Evolutionary conservation across 305 asterid species (phyloP).

Genomic region (Vinca major): DNA sequence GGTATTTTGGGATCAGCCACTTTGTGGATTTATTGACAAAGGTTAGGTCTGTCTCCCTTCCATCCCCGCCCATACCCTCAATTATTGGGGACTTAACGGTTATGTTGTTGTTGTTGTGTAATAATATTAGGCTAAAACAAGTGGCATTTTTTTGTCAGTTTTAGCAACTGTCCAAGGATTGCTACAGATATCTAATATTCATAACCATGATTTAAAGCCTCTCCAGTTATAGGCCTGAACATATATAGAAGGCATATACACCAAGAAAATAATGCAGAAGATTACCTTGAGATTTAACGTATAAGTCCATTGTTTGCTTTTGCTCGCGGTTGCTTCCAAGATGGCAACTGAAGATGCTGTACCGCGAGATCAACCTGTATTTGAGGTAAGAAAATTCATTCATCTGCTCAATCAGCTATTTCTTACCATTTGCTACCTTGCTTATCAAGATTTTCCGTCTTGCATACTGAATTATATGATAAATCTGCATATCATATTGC

Average conservation of each 20-base stretch:
- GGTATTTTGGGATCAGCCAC: too few relatives aligned
- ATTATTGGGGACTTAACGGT: too few relatives aligned
- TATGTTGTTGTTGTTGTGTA: too few relatives aligned
- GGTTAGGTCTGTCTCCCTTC: too few relatives aligned
- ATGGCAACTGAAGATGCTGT: conserved; percentile 20
- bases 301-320: neutral
- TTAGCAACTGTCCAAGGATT: conserved; percentile 32
- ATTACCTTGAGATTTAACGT: neutral
- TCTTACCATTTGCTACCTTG: neutral
- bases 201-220: conserved; percentile 18
- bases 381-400: conserved; percentile 35
- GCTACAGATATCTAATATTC: conserved; percentile 28
- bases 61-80: too few relatives aligned
- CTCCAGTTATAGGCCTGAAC: conserved; percentile 22
- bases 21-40: too few relatives aligned
- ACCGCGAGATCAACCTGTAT: conserved; percentile 13
- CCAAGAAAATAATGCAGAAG: neutral
- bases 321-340: neutral
- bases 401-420: neutral
- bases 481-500: neutral
- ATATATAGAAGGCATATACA: neutral
- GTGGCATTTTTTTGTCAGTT: conserved; percentile 60
- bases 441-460: neutral
- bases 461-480: neutral
- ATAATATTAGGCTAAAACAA: conserved; percentile 32